Conservation (phyloP, 1,284 basidiomycete genomes). For the Schizopora paradoxa region DNA sequence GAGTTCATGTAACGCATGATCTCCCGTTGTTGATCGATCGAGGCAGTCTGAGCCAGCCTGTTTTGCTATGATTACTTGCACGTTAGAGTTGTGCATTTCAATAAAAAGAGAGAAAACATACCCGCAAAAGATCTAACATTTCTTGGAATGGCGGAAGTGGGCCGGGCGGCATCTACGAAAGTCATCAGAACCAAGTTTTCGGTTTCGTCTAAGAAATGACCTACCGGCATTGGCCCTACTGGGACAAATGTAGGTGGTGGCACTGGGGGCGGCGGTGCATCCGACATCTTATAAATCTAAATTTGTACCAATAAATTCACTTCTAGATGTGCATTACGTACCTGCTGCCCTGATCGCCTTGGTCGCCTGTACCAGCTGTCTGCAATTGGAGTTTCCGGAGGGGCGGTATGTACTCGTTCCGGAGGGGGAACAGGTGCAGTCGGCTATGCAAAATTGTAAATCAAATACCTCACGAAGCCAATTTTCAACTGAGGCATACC, state of each 20-base stretch:
- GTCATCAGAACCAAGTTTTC: slow-evolving; percentile 12
- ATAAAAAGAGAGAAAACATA: slow-evolving; percentile 28
- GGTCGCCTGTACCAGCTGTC: background rate
- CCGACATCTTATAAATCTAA: slow-evolving; percentile 5
- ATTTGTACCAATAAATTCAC: background rate
- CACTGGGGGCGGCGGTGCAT: background rate
- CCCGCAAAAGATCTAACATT: slow-evolving; percentile 58
- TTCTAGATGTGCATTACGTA: background rate
- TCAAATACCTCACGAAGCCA: background rate
- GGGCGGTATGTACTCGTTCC: slow-evolving; percentile 7
- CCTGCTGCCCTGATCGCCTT: background rate
- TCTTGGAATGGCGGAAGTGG: slow-evolving; percentile 21
- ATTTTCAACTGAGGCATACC: background rate
- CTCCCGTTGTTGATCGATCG: slow-evolving; percentile 70
- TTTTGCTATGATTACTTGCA: slow-evolving; percentile 50
- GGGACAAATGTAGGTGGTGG: background rate
- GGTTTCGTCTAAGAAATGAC: background rate
- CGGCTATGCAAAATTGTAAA: background rate
- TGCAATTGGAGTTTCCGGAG: background rate
- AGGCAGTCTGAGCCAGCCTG: slow-evolving; percentile 62
- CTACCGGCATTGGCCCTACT: slow-evolving; percentile 5
- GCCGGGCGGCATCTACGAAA: slow-evolving; percentile 13
- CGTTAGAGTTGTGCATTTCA: background rate
- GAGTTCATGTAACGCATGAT: slow-evolving; percentile 69
- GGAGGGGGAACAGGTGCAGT: background rate